Conservation (phyloP, 371 early-diverging fungal species). For the Rhizopus sp. region DNA sequence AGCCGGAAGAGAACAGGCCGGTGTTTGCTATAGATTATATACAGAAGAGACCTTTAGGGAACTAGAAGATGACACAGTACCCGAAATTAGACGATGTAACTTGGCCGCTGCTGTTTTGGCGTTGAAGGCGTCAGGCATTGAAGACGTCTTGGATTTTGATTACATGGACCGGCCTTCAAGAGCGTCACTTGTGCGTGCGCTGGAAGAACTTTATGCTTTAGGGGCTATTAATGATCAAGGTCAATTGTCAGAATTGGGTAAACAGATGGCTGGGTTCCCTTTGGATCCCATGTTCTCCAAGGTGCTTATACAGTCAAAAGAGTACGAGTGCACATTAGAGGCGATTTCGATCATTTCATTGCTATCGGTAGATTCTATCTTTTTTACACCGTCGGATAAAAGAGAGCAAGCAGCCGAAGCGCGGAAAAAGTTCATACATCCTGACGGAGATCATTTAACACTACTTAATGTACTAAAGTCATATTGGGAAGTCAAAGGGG, state of each 20-base stretch:
- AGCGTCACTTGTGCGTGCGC: slow-evolving; percentile 73
- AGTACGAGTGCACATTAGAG: slow-evolving; percentile 78
- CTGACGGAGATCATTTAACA: slow-evolving; percentile 93
- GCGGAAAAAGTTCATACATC: slow-evolving; percentile 69
- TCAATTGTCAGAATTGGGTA: slow-evolving; percentile 81
- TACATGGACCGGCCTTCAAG: slow-evolving; percentile 93
- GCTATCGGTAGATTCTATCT: slow-evolving; percentile 89
- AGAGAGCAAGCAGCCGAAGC: slow-evolving; percentile 86
- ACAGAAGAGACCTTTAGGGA: slow-evolving; percentile 82
- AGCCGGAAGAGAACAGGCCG: slow-evolving; percentile 63
- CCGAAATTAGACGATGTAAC: slow-evolving; percentile 95
- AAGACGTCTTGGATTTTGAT: slow-evolving; percentile 89
- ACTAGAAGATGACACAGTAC: slow-evolving; percentile 83
- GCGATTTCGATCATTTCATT: slow-evolving; percentile 86
- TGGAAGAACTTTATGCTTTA: slow-evolving; percentile 88
- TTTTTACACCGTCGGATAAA: slow-evolving; percentile 84
- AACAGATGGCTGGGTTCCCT: slow-evolving; percentile 91
- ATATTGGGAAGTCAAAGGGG: slow-evolving; percentile 75
- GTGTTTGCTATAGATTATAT: slow-evolving; percentile 89
- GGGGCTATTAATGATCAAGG: slow-evolving; percentile 88
- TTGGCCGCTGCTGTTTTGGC: slow-evolving; percentile 84
- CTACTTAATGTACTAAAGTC: slow-evolving; percentile 81
- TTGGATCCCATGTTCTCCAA: slow-evolving; percentile 91
- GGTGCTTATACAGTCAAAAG: slow-evolving; percentile 81
- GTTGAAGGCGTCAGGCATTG: slow-evolving; percentile 89